Evolutionary conservation across 1,284 basidiomycete genomes (phyloP).

Genomic region (Schizophyllum amplum): DNA sequence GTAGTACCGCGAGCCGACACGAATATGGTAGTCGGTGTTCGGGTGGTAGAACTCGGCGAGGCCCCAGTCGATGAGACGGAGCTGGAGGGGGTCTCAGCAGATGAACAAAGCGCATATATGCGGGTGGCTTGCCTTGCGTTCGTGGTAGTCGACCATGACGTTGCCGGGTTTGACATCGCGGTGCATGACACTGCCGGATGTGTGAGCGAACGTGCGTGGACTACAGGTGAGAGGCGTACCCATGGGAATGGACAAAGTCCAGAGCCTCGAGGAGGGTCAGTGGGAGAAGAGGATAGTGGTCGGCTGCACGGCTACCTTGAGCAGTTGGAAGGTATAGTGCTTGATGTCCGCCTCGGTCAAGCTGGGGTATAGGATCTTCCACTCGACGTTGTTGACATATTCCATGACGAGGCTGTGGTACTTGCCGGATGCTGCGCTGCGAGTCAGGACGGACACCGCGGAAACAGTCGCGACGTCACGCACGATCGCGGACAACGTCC

Average conservation of each 20-base stretch:
- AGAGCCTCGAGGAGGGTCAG: conserved; percentile 44
- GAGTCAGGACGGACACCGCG: background rate
- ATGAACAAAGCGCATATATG: conserved; percentile 1
- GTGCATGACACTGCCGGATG: conserved; percentile 60
- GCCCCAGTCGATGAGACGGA: conserved; percentile 88
- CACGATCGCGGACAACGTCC: conserved; percentile 74
- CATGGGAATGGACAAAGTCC: conserved; percentile 83
- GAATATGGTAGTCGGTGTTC: conserved; percentile 79
- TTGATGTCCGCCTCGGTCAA: conserved; percentile 79
- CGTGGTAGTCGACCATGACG: conserved; percentile 85
- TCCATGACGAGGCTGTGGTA: conserved; percentile 85
- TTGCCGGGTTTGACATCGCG: conserved; percentile 89
- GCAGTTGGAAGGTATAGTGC: conserved; percentile 78
- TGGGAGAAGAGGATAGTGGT: background rate
- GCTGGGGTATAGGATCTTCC: conserved; percentile 70
- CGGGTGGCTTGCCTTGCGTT: conserved; percentile 49
- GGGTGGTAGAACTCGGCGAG: conserved; percentile 91
- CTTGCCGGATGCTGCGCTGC: conserved; percentile 38
- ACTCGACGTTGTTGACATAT: conserved; percentile 79
- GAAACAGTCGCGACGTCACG: conserved; percentile 1
- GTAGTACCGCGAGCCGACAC: conserved; percentile 87
- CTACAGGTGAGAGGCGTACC: conserved; percentile 18
- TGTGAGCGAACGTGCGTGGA: background rate
- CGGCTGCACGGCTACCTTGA: conserved; percentile 71
- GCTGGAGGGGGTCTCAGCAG: conserved; percentile 29